Percentiles rank a stretch among this genome's conserved stretches.
Conservation (phyloP, 2,329 filamentous ascomycete genomes). For the Aspergillus sp. region DNA sequence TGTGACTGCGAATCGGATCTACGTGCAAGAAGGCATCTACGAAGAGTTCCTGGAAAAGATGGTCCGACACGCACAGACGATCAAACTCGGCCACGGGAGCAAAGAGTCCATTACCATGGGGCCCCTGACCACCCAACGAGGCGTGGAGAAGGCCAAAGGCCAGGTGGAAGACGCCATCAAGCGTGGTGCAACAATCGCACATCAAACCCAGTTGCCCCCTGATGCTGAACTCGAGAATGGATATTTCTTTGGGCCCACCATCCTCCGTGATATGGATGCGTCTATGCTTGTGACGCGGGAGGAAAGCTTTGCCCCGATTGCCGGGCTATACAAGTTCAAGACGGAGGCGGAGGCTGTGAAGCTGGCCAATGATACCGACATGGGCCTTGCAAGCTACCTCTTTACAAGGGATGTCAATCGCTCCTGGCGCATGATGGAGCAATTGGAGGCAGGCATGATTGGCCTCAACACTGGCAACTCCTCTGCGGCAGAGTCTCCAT, state of each 20-base stretch:
- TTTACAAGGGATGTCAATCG: constrained; percentile 66
- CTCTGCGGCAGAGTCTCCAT: constrained; percentile 62
- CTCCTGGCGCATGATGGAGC: constrained; percentile 62
- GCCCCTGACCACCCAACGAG: constrained; percentile 54
- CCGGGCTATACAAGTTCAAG: constrained; percentile 61
- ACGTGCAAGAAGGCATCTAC: constrained; percentile 40
- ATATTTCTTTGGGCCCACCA: constrained; percentile 68
- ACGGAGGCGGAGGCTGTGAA: constrained; percentile 61
- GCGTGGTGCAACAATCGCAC: constrained; percentile 56
- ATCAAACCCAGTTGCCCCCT: constrained; percentile 55
- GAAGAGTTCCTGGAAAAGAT: constrained; percentile 53
- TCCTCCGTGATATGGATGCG: constrained; percentile 55
- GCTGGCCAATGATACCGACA: constrained; percentile 57
- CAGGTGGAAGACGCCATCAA: constrained; percentile 67
- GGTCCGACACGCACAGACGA: constrained; percentile 45
- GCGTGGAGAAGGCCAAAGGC: constrained; percentile 49
- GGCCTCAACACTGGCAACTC: constrained; percentile 61
- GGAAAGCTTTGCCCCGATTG: constrained; percentile 63
- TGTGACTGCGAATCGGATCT: constrained; percentile 42
- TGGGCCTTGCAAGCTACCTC: constrained; percentile 63
- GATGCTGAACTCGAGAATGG: constrained; percentile 47
- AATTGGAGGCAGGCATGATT: constrained; percentile 66
- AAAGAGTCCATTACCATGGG: constrained; percentile 54
- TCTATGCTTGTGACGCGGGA: constrained; percentile 57
- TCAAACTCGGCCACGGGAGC: constrained; percentile 58